Evolutionary conservation across 108 stramenopile genomes (phyloP).

Genomic region (Cylindrotheca closterium): DNA sequence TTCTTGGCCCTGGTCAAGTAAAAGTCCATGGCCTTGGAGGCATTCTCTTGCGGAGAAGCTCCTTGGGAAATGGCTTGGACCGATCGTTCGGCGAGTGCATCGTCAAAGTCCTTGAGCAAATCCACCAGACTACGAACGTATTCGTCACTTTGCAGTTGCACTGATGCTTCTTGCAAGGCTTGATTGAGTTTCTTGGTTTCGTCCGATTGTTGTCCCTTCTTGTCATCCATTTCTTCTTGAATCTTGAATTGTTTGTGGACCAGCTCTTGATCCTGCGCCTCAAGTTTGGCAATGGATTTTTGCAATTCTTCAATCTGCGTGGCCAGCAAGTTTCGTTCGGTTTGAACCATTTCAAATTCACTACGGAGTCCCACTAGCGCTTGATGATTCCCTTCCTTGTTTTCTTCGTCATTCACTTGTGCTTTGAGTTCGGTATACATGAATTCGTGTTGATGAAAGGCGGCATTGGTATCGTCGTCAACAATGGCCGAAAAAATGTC

Average conservation of each 20-base stretch:
- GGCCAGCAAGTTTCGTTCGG: not conserved
- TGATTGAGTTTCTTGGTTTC: conserved; percentile 3
- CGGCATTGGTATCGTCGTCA: conserved; percentile 12
- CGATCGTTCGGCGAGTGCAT: conserved; percentile 2
- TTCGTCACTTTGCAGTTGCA: conserved; percentile 13
- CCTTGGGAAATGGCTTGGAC: conserved; percentile 1
- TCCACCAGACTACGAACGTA: conserved; percentile 18
- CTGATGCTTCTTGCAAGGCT: conserved; percentile 1
- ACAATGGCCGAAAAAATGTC: conserved; percentile 27
- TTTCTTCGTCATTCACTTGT: too few relatives aligned
- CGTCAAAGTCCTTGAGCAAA: conserved; percentile 22
- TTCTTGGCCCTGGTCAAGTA: conserved; percentile 15
- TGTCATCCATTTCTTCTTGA: conserved; percentile 4
- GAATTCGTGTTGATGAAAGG: not conserved
- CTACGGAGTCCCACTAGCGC: not conserved
- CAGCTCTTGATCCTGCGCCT: not conserved
- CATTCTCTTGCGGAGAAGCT: conserved; percentile 2
- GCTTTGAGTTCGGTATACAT: not conserved
- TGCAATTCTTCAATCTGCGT: not conserved
- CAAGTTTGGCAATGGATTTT: not conserved
- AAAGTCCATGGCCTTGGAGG: conserved; percentile 22
- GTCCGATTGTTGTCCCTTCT: not conserved
- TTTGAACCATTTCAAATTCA: not conserved
- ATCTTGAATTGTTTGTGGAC: not conserved
- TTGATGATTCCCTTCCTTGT: not conserved